Evolutionary conservation across 2,329 filamentous ascomycete species (phyloP), one percentile per base, ranked within the genome.

Genomic region (Xylaria sp.): DNA sequence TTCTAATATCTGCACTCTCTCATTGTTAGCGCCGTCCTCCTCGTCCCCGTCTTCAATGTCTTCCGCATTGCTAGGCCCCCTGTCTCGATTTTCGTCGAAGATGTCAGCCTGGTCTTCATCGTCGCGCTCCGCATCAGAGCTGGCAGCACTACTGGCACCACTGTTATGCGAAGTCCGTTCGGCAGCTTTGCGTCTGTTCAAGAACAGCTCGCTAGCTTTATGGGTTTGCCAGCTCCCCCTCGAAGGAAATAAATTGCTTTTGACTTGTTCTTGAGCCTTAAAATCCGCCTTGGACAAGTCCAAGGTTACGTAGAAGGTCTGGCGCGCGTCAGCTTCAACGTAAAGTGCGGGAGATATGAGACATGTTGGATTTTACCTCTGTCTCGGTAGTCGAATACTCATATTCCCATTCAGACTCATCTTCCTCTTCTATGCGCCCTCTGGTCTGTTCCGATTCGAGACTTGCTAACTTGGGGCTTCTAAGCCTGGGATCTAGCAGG

Each of bases 1-100:
- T 33, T 93, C 94, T n/a, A 96, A 84, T 60, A 98, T 90, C 77
- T 97, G 94, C 6, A 97, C 87, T 48, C 87, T 81, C 36, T 82
- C 77, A 7, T 70, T 64, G 12, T 78, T 78, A 20, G 69, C 74
- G 8, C 74, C 72, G 23, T 76, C 74, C 15, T 71, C 68, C 28
- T 71, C 70, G 28, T 68, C 68, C 20, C 69, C 72, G 7, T 48
- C 56, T 15, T 57, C 41, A 10, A 54, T 41, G 5, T 62, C 51
- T 48, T 51, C 49, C 12, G 36, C 33, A 31, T 39, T 23, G 20
- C 62, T 9, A 33, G 9, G 20, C 25, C 3, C 43, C 62, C 62
- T 51, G 36, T 43, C 18, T 20, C 33, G 49, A 52, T 31, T 13
- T 5, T 79, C 75, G 48, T n/a, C 36, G 43, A 63, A 48, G 13